Base-by-base conservation (phyloP, 257 asterid species). In the Nicotiana noctiflora region DNA sequence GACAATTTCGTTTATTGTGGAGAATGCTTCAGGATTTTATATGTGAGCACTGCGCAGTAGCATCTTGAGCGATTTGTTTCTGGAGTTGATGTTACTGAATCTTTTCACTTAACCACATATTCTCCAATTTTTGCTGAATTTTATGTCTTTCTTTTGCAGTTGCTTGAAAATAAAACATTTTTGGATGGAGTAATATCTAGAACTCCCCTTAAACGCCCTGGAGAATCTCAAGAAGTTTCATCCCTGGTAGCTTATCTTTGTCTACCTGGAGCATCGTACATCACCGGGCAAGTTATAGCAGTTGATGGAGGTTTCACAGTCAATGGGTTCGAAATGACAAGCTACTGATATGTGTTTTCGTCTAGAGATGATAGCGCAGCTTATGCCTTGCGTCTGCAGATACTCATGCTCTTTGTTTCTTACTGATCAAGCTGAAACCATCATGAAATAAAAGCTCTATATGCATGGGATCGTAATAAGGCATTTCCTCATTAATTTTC, bases 241-340 rank as follows among this genome's bases (percentile, higher is more conserved):
- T 91, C 97, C 10, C 77, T 92, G 79, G 98, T 91, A 14, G 97
- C 98, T 64, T 94, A 87, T 88, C n/a, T n/a, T n/a, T n/a, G n/a
- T n/a, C n/a, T n/a, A n/a, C n/a, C n/a, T n/a, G n/a, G n/a, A n/a
- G n/a, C 91, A 75, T 91, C 97, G 1, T 94, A 94, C 76, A 87
- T 94, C 29, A 92, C 95, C 12, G 97, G 98, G 18, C 97, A 94
- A 90, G 82, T 92, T 49, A 77, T 94, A 11, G 86, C 91, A 13
- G 98, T 94, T 57, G 98, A 94, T 81, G 98, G 98, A 79, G 98
- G 98, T 80, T 74, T 90, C 83, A 89, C 97, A 49, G 97, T 92
- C 56, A 90, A 92, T 72, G 97, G 92, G 19, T 92, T 94, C 8
- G 83, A 82, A 72, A 21, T 4, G 78, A 31, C 23, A 46, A 72